Conservation (phyloP, 2,329 filamentous ascomycete species). For the Phyllosticta citribraziliensis region DNA sequence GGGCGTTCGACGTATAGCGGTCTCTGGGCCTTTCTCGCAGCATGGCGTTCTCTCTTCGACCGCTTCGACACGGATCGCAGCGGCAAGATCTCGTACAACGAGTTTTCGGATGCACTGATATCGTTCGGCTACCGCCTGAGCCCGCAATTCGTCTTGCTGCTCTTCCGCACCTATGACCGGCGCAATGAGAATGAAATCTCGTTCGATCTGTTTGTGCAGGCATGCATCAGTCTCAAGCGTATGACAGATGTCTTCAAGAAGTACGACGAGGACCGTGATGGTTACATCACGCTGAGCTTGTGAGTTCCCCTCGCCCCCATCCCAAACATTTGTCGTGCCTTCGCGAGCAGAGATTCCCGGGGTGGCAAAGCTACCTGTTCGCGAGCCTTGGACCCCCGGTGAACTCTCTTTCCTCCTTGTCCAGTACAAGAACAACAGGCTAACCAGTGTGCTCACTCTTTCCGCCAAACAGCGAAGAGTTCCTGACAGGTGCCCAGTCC, state of each 20-base stretch:
- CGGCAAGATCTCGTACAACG: constrained; percentile 74
- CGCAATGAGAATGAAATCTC: constrained; percentile 37
- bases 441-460: constrained; percentile 1
- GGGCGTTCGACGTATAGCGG: constrained; percentile 38
- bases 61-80: constrained; percentile 82
- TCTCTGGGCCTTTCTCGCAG: constrained; percentile 89
- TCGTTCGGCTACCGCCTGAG: constrained; percentile 88
- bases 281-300: constrained; percentile 57
- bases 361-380: neutral
- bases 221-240: constrained; percentile 89
- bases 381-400: constrained; percentile 7
- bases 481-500: constrained; percentile 46
- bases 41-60: constrained; percentile 91
- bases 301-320: constrained; percentile 28
- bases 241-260: constrained; percentile 99
- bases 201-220: constrained; percentile 96
- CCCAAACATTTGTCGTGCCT: neutral
- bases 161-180: constrained; percentile 80
- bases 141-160: constrained; percentile 67
- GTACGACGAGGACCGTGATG: constrained; percentile 94
- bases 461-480: constrained; percentile 35
- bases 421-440: neutral
- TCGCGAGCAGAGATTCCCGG: neutral
- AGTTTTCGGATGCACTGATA: constrained; percentile 83
- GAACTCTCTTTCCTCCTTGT: neutral